Percentiles rank a stretch among this genome's conserved stretches.
Conservation (phyloP, 2,329 filamentous ascomycete species). For the Cadophora sp. region DNA sequence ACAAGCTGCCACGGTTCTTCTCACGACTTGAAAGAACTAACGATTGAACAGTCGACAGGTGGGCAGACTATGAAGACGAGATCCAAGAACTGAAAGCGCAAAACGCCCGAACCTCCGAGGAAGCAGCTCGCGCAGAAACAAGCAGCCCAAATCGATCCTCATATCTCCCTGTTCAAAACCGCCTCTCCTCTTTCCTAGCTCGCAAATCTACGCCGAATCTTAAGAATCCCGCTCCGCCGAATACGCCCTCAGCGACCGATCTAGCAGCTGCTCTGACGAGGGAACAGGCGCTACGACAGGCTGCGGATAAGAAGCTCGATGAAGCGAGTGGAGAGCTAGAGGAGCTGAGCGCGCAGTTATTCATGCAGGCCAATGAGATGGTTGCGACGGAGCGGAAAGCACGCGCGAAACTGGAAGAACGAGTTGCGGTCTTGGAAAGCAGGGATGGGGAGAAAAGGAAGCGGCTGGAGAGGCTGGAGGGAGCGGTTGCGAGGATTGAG, state of each 20-base stretch:
- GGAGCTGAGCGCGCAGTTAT: slow-evolving; percentile 76
- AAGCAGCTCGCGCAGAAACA: slow-evolving; percentile 35
- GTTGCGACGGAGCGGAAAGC: slow-evolving; percentile 78
- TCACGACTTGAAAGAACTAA: slow-evolving; percentile 18
- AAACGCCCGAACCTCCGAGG: slow-evolving; percentile 33
- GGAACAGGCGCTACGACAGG: slow-evolving; percentile 70
- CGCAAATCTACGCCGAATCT: slow-evolving; percentile 56
- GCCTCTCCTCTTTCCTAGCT: slow-evolving; percentile 54
- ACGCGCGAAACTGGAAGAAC: slow-evolving; percentile 73
- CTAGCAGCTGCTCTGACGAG: slow-evolving; percentile 69
- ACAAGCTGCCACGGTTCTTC: not conserved
- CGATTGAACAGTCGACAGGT: slow-evolving; percentile 60
- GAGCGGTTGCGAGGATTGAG: slow-evolving; percentile 74
- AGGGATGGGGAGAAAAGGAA: slow-evolving; percentile 73
- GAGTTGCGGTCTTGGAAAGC: slow-evolving; percentile 71
- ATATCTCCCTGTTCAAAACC: slow-evolving; percentile 43
- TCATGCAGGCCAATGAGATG: slow-evolving; percentile 89
- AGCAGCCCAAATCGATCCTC: slow-evolving; percentile 37
- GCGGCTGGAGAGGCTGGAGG: slow-evolving; percentile 73
- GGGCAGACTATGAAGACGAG: slow-evolving; percentile 84
- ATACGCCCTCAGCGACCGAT: slow-evolving; percentile 48
- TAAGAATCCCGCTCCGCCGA: slow-evolving; percentile 35
- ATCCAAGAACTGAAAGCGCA: slow-evolving; percentile 63
- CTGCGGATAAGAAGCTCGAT: slow-evolving; percentile 72
- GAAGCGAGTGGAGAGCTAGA: slow-evolving; percentile 77